phyloP scores from a whole-genome alignment of 2,329 filamentous ascomycete genomes.

The Nothopassalora personata region DNA sequence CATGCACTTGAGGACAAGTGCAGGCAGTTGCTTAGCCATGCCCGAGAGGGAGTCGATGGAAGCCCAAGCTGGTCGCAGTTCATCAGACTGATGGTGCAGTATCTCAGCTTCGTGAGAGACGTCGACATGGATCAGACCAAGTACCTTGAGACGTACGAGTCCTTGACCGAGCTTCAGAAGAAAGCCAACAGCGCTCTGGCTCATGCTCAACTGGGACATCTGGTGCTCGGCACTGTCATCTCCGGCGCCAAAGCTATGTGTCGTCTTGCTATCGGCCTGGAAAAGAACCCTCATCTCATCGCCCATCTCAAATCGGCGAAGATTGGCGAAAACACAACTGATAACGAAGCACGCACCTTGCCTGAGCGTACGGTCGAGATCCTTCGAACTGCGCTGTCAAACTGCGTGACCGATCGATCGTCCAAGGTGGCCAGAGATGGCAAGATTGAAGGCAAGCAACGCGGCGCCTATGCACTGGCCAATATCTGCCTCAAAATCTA shows the following conservation, averaged over 20 bases:
- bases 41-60: slow-evolving; percentile 59
- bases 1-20: slow-evolving; percentile 59
- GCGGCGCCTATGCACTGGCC: slow-evolving; percentile 85
- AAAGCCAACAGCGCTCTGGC: slow-evolving; percentile 71
- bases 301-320: slow-evolving; percentile 46
- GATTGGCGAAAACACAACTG: slow-evolving; percentile 56
- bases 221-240: slow-evolving; percentile 79
- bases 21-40: slow-evolving; percentile 58
- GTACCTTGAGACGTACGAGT: slow-evolving; percentile 66
- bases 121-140: slow-evolving; percentile 73
- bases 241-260: slow-evolving; percentile 75
- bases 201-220: slow-evolving; percentile 70
- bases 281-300: slow-evolving; percentile 72
- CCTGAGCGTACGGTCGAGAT: slow-evolving; percentile 85
- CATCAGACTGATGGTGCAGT: slow-evolving; percentile 72
- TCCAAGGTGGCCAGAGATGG: slow-evolving; percentile 51
- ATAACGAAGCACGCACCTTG: slow-evolving; percentile 52
- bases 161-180: slow-evolving; percentile 70
- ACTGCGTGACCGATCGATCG: slow-evolving; percentile 76
- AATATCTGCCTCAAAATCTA: slow-evolving; percentile 85
- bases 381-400: slow-evolving; percentile 84
- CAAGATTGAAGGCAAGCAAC: slow-evolving; percentile 74
- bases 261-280: slow-evolving; percentile 76
- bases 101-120: slow-evolving; percentile 74
- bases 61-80: slow-evolving; percentile 71